Percentiles rank a stretch among this genome's conserved stretches.
Conservation (phyloP, 345 rosid genomes). For the Syzygium oleosum region DNA sequence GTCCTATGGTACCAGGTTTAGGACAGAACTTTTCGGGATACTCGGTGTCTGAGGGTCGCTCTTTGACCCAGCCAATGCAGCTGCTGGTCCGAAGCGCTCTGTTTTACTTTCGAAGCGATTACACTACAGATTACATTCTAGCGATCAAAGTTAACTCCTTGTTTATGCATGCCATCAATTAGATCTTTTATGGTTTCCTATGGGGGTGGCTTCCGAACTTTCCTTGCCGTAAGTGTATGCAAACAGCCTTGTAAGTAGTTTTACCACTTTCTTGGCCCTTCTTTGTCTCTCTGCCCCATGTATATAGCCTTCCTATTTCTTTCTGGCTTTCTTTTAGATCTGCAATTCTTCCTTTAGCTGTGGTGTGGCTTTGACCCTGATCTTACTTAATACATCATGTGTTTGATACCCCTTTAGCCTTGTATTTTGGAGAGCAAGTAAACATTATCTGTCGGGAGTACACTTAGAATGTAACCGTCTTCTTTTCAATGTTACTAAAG, state of each 20-base stretch:
- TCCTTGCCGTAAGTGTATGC: neutral
- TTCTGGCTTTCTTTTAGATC: neutral
- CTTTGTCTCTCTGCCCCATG: neutral
- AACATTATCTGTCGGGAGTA: neutral
- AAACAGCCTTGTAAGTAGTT: neutral
- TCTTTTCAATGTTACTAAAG: neutral
- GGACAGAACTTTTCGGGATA: neutral
- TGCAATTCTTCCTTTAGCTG: neutral
- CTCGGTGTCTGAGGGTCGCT: neutral
- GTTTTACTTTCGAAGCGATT: neutral
- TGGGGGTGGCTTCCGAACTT: neutral
- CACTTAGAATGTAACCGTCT: neutral
- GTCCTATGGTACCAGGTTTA: neutral
- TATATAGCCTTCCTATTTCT: neutral
- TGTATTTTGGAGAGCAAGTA: neutral
- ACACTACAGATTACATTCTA: neutral
- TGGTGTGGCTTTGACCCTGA: neutral
- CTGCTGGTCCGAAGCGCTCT: neutral
- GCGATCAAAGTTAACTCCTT: neutral
- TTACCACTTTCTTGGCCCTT: neutral
- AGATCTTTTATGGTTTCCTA: neutral
- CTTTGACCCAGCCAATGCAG: neutral
- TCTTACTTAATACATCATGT: neutral
- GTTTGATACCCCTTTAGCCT: neutral
- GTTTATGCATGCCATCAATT: neutral